Evolutionary conservation across 169 alveolate genomes (phyloP).

Genomic region (Eimeria praecox): DNA sequence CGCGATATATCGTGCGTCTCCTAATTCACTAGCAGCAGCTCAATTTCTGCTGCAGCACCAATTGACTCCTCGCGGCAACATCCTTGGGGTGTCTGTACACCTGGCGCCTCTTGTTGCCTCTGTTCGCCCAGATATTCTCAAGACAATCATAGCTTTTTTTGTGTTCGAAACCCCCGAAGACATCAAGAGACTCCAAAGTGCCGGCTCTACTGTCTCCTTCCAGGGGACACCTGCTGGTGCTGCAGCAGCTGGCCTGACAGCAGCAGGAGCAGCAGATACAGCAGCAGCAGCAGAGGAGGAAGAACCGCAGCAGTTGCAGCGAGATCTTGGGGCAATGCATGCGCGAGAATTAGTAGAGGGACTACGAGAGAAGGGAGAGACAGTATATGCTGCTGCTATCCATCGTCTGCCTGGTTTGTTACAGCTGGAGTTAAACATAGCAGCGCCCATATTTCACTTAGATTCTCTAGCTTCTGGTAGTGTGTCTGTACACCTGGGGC

Average conservation of each 20-base stretch:
- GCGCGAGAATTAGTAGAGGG: constrained; percentile 73
- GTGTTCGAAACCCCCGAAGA: constrained; percentile 73
- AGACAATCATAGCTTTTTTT: constrained; percentile 61
- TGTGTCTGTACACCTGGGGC: constrained; percentile 90
- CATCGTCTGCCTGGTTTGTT: constrained; percentile 77
- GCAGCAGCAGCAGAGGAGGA: constrained; percentile 43
- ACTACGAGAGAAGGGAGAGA: constrained; percentile 62
- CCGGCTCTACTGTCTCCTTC: background rate
- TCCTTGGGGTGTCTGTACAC: constrained; percentile 70
- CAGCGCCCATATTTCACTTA: constrained; percentile 88
- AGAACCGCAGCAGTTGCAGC: constrained; percentile 51
- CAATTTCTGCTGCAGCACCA: constrained; percentile 73
- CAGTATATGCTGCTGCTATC: constrained; percentile 78
- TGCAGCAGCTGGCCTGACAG: constrained; percentile 72
- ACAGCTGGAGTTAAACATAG: constrained; percentile 83
- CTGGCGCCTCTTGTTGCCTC: constrained; percentile 78
- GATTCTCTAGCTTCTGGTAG: constrained; percentile 83
- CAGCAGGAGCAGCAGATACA: constrained; percentile 78
- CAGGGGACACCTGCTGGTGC: constrained; percentile 79
- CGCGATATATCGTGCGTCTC: constrained; percentile 32
- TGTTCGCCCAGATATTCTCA: constrained; percentile 68
- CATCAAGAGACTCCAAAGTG: constrained; percentile 21
- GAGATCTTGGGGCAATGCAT: constrained; percentile 68
- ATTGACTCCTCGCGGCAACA: constrained; percentile 75
- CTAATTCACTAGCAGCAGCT: constrained; percentile 70